Evolutionary conservation across 2,329 filamentous ascomycete species (phyloP).

Genomic region (Alternaria brassicae): DNA sequence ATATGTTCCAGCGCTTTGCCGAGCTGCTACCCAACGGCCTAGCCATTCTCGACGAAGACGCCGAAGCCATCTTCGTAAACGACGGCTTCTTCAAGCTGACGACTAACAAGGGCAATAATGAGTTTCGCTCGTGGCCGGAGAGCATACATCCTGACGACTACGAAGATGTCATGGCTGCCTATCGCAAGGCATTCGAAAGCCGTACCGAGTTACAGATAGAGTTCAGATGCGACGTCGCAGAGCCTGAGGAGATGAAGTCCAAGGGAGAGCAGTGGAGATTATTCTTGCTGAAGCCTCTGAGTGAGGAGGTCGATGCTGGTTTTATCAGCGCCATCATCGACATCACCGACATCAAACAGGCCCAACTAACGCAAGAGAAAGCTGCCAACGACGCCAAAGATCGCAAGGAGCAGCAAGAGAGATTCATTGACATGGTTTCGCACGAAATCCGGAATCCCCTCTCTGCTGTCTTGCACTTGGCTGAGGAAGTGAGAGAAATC

Average conservation of each 20-base stretch:
- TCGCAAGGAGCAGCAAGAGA: slow-evolving; percentile 55
- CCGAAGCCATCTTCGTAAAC: slow-evolving; percentile 57
- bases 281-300: slow-evolving; percentile 53
- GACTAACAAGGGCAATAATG: slow-evolving; percentile 49
- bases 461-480: slow-evolving; percentile 52
- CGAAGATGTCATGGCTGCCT: slow-evolving; percentile 54
- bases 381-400: slow-evolving; percentile 54
- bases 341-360: slow-evolving; percentile 56
- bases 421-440: slow-evolving; percentile 57
- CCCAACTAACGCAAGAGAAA: slow-evolving; percentile 52
- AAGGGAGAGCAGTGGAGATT: slow-evolving; percentile 50
- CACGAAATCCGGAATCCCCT: slow-evolving; percentile 52
- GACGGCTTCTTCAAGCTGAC: slow-evolving; percentile 57
- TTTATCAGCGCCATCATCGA: slow-evolving; percentile 58
- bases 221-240: slow-evolving; percentile 51
- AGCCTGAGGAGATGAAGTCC: slow-evolving; percentile 24
- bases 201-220: slow-evolving; percentile 52
- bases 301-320: slow-evolving; percentile 52
- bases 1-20: slow-evolving; percentile 54
- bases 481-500: slow-evolving; percentile 53
- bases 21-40: slow-evolving; percentile 56
- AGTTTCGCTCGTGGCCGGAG: slow-evolving; percentile 56
- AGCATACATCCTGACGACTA: slow-evolving; percentile 56
- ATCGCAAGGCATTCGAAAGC: slow-evolving; percentile 51
- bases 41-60: slow-evolving; percentile 55